Conservation (phyloP, 208 protist genomes). For the Phytomonas sp. region DNA sequence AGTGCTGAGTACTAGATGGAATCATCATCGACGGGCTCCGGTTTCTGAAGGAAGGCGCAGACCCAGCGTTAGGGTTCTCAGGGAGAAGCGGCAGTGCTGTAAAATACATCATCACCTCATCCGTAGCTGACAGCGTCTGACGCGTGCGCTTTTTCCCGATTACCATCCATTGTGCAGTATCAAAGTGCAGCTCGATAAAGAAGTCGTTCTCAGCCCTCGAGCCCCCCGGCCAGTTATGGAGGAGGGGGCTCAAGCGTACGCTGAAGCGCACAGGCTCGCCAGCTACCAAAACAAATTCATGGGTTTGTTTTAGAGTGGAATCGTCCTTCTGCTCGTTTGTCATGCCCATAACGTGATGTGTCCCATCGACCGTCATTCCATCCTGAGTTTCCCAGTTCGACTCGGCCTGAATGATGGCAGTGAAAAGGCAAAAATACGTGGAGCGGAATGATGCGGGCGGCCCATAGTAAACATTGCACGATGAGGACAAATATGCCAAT, state of each 20-base stretch:
- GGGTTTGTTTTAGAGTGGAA: constrained; percentile 36
- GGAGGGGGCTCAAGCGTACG: constrained; percentile 55
- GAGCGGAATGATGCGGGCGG: constrained; percentile 51
- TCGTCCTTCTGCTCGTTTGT: constrained; percentile 12
- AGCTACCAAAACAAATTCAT: constrained; percentile 44
- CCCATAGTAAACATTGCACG: constrained; percentile 50
- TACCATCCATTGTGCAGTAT: constrained; percentile 69
- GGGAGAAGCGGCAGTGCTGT: constrained; percentile 63
- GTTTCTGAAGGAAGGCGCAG: neutral
- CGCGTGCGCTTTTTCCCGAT: constrained; percentile 67
- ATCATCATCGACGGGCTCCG: neutral
- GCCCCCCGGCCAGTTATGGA: constrained; percentile 76
- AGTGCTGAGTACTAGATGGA: too few relatives aligned
- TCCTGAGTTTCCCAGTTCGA: constrained; percentile 40
- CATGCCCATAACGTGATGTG: neutral
- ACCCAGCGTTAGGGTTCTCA: neutral
- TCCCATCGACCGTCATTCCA: constrained; percentile 29
- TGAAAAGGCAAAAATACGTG: constrained; percentile 66
- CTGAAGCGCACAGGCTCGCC: constrained; percentile 74
- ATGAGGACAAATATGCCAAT: constrained; percentile 27
- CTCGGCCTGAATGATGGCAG: constrained; percentile 55
- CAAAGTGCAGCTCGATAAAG: constrained; percentile 55
- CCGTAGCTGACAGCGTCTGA: constrained; percentile 57
- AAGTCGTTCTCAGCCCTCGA: constrained; percentile 58
- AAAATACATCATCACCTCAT: constrained; percentile 53